Percentiles rank a stretch among this genome's conserved stretches.
Conservation (phyloP, 2,329 filamentous ascomycete species). For the Neonectria magnoliae region DNA sequence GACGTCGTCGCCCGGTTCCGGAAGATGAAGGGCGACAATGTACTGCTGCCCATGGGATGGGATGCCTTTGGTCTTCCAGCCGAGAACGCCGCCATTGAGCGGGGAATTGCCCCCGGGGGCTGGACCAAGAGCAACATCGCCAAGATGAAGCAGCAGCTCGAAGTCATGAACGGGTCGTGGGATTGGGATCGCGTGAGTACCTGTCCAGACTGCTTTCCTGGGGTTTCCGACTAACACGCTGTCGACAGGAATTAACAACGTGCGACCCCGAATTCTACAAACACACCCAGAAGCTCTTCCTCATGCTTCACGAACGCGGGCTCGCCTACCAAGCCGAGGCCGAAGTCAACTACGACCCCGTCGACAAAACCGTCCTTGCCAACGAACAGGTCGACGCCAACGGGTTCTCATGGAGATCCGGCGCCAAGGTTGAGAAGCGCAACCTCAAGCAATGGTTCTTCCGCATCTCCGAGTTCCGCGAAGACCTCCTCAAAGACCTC, state of each 20-base stretch:
- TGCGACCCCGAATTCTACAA: conserved; percentile 89
- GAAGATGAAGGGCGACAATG: conserved; percentile 76
- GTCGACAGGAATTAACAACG: conserved; percentile 78
- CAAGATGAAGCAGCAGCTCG: conserved; percentile 85
- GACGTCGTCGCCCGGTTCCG: conserved; percentile 84
- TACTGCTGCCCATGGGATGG: conserved; percentile 93
- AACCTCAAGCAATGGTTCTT: conserved; percentile 91
- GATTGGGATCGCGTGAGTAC: conserved; percentile 80
- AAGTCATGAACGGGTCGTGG: conserved; percentile 82
- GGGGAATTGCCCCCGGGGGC: conserved; percentile 77
- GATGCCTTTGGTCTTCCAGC: conserved; percentile 92
- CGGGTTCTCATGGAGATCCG: conserved; percentile 87
- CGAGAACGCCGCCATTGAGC: conserved; percentile 89
- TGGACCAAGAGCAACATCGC: conserved; percentile 87
- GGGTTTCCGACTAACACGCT: conserved; percentile 13
- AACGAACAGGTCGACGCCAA: conserved; percentile 94
- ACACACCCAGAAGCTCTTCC: conserved; percentile 87
- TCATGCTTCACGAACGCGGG: conserved; percentile 77
- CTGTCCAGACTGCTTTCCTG: background rate
- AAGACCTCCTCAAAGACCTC: conserved; percentile 76
- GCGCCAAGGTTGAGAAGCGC: conserved; percentile 82
- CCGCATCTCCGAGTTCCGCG: conserved; percentile 81
- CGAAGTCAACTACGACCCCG: conserved; percentile 88
- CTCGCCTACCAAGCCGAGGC: conserved; percentile 86
- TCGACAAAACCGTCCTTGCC: conserved; percentile 88